phyloP scores from a whole-genome alignment of 176 grass and related monocot species.

The Bothriochloa decipiens region DNA sequence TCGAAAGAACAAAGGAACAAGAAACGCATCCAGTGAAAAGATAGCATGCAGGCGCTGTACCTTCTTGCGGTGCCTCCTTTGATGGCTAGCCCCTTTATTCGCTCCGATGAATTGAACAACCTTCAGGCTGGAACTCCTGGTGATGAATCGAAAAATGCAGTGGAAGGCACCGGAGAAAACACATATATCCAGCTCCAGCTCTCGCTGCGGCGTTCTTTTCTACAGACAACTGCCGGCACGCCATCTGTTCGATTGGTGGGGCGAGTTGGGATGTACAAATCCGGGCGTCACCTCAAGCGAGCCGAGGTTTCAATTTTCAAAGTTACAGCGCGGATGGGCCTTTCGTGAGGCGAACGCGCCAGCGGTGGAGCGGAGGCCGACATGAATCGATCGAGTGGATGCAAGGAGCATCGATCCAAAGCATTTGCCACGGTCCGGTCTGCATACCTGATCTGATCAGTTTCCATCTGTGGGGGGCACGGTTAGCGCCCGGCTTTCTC shows the following conservation, averaged over 20 bases:
- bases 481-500: not conserved
- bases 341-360: constrained; percentile 35
- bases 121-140: not conserved
- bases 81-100: not conserved
- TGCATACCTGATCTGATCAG: not conserved
- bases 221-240: not conserved
- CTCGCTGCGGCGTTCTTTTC: not conserved
- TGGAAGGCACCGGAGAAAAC: not conserved
- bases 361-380: not conserved
- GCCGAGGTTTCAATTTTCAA: constrained; percentile 12
- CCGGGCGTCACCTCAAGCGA: not conserved
- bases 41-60: not conserved
- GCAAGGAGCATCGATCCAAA: not conserved
- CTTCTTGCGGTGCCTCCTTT: not conserved
- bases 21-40: not conserved
- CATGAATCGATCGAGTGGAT: not conserved
- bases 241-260: constrained; percentile 2
- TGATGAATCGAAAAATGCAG: not conserved
- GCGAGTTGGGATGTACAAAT: constrained; percentile 1
- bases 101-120: not conserved
- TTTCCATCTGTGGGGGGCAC: not conserved
- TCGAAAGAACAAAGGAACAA: not conserved
- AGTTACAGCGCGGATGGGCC: constrained; percentile 26
- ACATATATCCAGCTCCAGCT: not conserved
- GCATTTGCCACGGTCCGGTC: not conserved